phyloP scores from a whole-genome alignment of 2,329 filamentous ascomycete genomes.

The Cadophora sp. region DNA sequence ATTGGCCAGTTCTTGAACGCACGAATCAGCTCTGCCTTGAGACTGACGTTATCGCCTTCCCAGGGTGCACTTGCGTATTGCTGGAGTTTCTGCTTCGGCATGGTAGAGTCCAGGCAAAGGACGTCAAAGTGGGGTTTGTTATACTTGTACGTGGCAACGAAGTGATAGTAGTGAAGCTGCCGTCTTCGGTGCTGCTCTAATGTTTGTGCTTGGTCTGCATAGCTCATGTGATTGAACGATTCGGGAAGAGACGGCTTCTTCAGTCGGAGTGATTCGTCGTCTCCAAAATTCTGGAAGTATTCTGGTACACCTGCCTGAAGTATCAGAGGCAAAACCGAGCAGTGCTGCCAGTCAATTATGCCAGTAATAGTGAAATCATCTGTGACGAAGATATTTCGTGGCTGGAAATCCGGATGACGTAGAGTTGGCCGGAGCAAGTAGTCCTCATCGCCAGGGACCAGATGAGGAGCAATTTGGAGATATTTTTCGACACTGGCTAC shows the following conservation, averaged over 20 bases:
- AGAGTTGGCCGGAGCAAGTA: constrained; percentile 22
- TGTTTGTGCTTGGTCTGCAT: constrained; percentile 32
- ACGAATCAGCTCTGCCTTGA: constrained; percentile 41
- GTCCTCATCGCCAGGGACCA: constrained; percentile 7
- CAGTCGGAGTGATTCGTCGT: constrained; percentile 40
- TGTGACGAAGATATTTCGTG: constrained; percentile 44
- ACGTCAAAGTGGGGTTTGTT: constrained; percentile 42
- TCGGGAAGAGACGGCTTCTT: constrained; percentile 35
- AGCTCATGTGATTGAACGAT: constrained; percentile 33
- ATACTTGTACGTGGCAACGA: constrained; percentile 40
- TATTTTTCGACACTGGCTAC: constrained; percentile 25
- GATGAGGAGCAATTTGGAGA: constrained; percentile 8
- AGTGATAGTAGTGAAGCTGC: constrained; percentile 45
- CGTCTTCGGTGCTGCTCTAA: constrained; percentile 41
- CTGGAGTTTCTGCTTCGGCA: constrained; percentile 40
- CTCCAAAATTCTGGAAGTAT: constrained; percentile 49
- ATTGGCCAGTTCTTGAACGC: constrained; percentile 37
- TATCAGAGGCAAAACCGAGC: constrained; percentile 47
- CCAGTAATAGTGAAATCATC: constrained; percentile 45
- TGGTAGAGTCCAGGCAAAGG: constrained; percentile 34
- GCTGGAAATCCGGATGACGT: constrained; percentile 29
- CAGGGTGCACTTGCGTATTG: constrained; percentile 41
- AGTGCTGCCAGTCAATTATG: constrained; percentile 53
- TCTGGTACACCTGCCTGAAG: constrained; percentile 49
- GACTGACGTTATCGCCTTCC: constrained; percentile 42